Conservation (phyloP, 495 filamentous ascomycete genomes). For the Darksidea phi region DNA sequence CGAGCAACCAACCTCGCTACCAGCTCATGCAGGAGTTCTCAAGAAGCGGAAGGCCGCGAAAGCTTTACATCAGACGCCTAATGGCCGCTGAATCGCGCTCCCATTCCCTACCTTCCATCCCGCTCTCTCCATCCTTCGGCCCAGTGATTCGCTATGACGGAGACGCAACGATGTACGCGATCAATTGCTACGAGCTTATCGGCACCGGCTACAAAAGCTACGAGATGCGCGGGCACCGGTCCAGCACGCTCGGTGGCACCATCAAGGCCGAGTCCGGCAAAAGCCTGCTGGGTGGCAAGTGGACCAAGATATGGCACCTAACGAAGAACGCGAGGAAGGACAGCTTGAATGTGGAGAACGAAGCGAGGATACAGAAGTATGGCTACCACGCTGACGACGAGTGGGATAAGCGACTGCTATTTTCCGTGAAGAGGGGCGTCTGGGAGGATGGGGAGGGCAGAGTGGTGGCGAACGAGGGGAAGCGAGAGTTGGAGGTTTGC, state of each 20-base stretch:
- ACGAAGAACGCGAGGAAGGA: slow-evolving; percentile 25
- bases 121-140: background rate
- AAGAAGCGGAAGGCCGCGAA: slow-evolving; percentile 14
- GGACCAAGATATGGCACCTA: slow-evolving; percentile 21
- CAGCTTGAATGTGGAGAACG: slow-evolving; percentile 32
- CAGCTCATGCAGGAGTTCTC: slow-evolving; percentile 31
- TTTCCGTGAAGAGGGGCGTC: slow-evolving; percentile 20
- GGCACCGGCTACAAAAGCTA: background rate
- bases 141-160: slow-evolving; percentile 22
- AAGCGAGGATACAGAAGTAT: slow-evolving; percentile 29
- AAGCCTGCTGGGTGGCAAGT: slow-evolving; percentile 13
- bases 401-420: slow-evolving; percentile 31
- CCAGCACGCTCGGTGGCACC: slow-evolving; percentile 16
- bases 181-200: background rate
- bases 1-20: slow-evolving; percentile 28
- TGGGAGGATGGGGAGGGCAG: slow-evolving; percentile 21
- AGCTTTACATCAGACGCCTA: slow-evolving; percentile 27
- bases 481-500: slow-evolving; percentile 10
- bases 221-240: slow-evolving; percentile 27
- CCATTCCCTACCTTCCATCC: slow-evolving; percentile 8
- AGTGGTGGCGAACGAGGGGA: slow-evolving; percentile 10
- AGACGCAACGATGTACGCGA: slow-evolving; percentile 31
- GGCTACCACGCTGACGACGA: slow-evolving; percentile 34
- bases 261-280: slow-evolving; percentile 22
- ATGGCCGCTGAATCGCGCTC: slow-evolving; percentile 25